Evolutionary conservation across 768 basidiomycete species (phyloP).

Genomic region (Rhizopogon rudus): DNA sequence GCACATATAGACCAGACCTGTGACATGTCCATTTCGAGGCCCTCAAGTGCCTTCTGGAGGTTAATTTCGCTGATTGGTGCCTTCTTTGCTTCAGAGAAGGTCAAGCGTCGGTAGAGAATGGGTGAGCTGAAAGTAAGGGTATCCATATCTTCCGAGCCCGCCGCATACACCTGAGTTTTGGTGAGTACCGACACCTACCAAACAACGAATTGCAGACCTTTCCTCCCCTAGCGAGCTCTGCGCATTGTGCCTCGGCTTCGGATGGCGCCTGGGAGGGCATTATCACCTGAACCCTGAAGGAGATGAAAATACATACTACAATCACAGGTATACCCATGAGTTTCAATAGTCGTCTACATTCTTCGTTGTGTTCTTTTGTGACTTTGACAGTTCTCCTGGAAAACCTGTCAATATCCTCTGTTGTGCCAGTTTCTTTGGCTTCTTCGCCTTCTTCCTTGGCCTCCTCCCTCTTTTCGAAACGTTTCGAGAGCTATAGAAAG

Average conservation of each 20-base stretch:
- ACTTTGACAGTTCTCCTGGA: constrained; percentile 91
- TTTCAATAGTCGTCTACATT: constrained; percentile 78
- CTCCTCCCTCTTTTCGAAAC: constrained; percentile 86
- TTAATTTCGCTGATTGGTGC: constrained; percentile 92
- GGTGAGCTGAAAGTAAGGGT: constrained; percentile 95
- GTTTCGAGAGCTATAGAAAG: constrained; percentile 77
- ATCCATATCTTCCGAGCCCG: constrained; percentile 99
- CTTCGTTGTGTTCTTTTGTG: constrained; percentile 93
- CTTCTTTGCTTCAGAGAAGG: constrained; percentile 97
- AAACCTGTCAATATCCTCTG: constrained; percentile 89
- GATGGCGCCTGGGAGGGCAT: constrained; percentile 73
- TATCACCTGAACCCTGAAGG: background rate
- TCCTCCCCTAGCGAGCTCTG: constrained; percentile 94
- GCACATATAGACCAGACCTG: constrained; percentile 42
- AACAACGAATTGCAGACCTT: constrained; percentile 47
- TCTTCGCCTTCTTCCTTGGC: constrained; percentile 95
- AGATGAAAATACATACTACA: constrained; percentile 49
- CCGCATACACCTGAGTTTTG: constrained; percentile 76
- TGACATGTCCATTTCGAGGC: constrained; percentile 90
- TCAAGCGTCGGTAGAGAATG: constrained; percentile 90
- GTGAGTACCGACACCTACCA: background rate
- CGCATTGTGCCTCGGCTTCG: constrained; percentile 98
- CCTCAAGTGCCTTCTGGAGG: constrained; percentile 77
- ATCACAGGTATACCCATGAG: constrained; percentile 98
- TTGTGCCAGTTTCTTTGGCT: constrained; percentile 93